Conservation (phyloP, 768 basidiomycete genomes). For the Ramaria sp. region DNA sequence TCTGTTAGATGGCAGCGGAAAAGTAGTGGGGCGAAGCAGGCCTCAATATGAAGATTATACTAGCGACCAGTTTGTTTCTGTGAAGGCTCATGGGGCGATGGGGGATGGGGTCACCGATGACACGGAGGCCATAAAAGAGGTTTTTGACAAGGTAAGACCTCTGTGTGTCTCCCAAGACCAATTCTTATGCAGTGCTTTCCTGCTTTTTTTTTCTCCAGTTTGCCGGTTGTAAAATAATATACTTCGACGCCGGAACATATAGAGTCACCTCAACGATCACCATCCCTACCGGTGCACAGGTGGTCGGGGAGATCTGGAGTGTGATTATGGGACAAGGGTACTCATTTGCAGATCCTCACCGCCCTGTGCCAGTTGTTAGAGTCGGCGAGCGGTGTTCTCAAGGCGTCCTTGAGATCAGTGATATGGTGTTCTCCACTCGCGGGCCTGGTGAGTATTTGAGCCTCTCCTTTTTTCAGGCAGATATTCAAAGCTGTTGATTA, state of each 20-base stretch:
- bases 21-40: constrained; percentile 5
- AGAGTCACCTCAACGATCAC: constrained; percentile 40
- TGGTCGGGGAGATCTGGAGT: constrained; percentile 56
- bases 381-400: constrained; percentile 37
- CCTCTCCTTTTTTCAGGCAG: neutral
- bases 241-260: constrained; percentile 65
- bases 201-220: constrained; percentile 28
- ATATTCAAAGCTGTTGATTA: neutral
- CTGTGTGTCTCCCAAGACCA: no score
- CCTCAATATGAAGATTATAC: constrained; percentile 42
- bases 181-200: neutral
- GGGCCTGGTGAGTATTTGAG: constrained; percentile 28
- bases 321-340: constrained; percentile 43
- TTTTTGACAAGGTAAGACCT: constrained; percentile 41
- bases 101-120: constrained; percentile 78
- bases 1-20: constrained; percentile 33
- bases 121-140: constrained; percentile 49
- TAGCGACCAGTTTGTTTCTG: constrained; percentile 58
- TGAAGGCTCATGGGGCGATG: constrained; percentile 54
- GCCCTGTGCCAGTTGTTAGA: constrained; percentile 36
- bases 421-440: constrained; percentile 50
- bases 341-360: constrained; percentile 32
- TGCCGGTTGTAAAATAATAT: constrained; percentile 68
- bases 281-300: constrained; percentile 45
- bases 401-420: constrained; percentile 50